These are phyloP conservation scores for Acanthamoeba castellanii DNA, from an alignment of 208 protist species.

Conservation along the genomic window DNA sequence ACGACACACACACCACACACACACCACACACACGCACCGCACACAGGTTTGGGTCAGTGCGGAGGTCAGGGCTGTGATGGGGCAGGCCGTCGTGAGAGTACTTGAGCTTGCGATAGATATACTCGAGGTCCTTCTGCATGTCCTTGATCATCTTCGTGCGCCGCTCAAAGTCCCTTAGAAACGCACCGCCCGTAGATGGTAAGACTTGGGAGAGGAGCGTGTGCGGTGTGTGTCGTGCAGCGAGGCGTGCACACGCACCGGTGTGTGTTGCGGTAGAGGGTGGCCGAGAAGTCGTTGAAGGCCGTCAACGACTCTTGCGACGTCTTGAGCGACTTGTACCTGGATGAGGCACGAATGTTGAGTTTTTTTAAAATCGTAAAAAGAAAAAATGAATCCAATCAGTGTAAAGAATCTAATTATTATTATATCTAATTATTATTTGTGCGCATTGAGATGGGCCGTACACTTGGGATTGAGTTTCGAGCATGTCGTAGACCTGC, in stretches of 20 bases:
- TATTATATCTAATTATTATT: too few species aligned
- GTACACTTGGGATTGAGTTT: neutral
- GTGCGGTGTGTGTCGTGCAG: neutral
- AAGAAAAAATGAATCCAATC: too few species aligned
- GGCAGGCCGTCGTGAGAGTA: neutral
- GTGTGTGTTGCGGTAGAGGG: slow-evolving; percentile 21
- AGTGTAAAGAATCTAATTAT: too few species aligned
- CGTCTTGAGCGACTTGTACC: slow-evolving; percentile 22
- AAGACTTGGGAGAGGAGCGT: neutral
- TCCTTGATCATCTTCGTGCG: slow-evolving; percentile 44
- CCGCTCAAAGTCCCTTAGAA: slow-evolving; percentile 1
- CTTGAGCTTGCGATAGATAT: slow-evolving; percentile 22
- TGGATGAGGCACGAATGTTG: too few species aligned
- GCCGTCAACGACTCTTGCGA: slow-evolving; percentile 16
- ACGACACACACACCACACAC: neutral
- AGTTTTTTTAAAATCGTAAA: too few species aligned
- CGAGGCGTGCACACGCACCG: neutral
- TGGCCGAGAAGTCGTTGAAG: slow-evolving; percentile 34
- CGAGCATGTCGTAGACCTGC: neutral
- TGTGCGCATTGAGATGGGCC: neutral
- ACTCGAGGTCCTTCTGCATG: slow-evolving; percentile 56
- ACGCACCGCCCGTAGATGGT: neutral
- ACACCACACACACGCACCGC: too few species aligned
- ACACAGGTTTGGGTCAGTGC: too few species aligned
- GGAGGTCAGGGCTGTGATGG: too few species aligned